Evolutionary conservation across 805 yeast genomes (phyloP), one percentile per base, ranked within the genome.

Genomic region (Blastobotrys peoriensis): DNA sequence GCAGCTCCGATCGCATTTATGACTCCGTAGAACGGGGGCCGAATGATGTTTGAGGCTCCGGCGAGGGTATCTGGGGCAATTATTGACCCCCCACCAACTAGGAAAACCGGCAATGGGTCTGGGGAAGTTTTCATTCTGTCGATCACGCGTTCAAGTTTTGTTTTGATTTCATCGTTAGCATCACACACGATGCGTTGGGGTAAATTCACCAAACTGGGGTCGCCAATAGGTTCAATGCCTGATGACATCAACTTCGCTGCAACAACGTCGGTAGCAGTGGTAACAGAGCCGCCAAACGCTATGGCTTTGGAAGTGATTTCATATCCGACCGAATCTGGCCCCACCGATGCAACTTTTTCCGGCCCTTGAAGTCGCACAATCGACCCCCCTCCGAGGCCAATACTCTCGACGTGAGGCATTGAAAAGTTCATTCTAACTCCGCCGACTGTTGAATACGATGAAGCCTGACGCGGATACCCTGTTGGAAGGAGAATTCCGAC

Each of bases 1-100:
- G 75, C 75, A 21, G 76, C 75, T 37, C 76, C 76, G 43, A 73
- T 70, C 2, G 77, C 78, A 57, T 73, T 73, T 4, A 76, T 76
- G 42, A 70, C 73, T 35, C 64, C 62, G 53, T 55, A 65, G 48
- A 48, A 71, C 23, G 67, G 67, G 2, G 75, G 75, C 41, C 67
- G 57, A 38, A 70, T 54, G 4, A 73, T 70, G 35, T 61, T 57
- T 1, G 72, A 65, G 4, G 73, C 71, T 21, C 76, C 76, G 10
- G 63, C 61, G 10, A 70, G 42, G 16, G 52, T 43, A 5, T 55
- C 53, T 2, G 73, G 70, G n/a, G 65, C 66, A 43, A 73, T 69
- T 45, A 73, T 65, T 2, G 77, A 71, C 5, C 76, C 77, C 30
- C 78, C 77, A 34, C 77, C 77, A 33, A 73, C 77, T 4, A 70